Evolutionary conservation across 805 yeast species (phyloP).

Genomic region (Alloascoidea hylecoeti): DNA sequence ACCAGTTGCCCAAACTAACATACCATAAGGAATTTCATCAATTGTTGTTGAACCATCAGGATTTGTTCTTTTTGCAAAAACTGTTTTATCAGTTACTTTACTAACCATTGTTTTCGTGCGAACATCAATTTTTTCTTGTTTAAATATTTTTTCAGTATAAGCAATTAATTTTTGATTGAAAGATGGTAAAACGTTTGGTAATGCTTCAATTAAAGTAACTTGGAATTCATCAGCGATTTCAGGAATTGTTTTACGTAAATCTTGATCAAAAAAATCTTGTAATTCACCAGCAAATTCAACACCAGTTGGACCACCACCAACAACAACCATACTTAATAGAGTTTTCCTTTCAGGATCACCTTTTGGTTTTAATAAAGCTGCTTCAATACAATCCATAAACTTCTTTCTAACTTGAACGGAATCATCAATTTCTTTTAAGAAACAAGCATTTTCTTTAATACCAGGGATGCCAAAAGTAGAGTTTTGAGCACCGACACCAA

Average conservation of each 20-base stretch:
- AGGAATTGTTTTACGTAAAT: constrained; percentile 81
- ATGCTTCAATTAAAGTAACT: constrained; percentile 80
- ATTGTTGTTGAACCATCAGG: constrained; percentile 52
- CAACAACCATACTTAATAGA: constrained; percentile 77
- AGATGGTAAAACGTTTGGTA: constrained; percentile 67
- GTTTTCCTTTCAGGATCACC: constrained; percentile 72
- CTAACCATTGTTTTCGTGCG: constrained; percentile 81
- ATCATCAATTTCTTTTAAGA: constrained; percentile 82
- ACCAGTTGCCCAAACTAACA: constrained; percentile 96
- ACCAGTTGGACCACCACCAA: constrained; percentile 99
- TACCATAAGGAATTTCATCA: constrained; percentile 72
- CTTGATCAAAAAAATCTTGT: constrained; percentile 89
- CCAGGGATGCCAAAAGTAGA: constrained; percentile 94
- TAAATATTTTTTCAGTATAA: constrained; percentile 71
- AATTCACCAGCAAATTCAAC: constrained; percentile 95
- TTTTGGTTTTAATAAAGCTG: constrained; percentile 68
- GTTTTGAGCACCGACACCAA: constrained; percentile 93
- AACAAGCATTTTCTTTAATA: constrained; percentile 72
- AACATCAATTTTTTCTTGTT: constrained; percentile 53
- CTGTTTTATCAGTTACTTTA: constrained; percentile 58
- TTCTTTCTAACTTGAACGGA: constrained; percentile 72
- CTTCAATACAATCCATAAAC: constrained; percentile 79
- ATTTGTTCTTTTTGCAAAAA: constrained; percentile 54
- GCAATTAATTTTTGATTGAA: constrained; percentile 27
- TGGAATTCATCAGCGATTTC: constrained; percentile 68